These are phyloP conservation scores for Phialemoniopsis sp. DNA, from an alignment of 2,329 filamentous ascomycete genomes.

Conservation along the genomic window DNA sequence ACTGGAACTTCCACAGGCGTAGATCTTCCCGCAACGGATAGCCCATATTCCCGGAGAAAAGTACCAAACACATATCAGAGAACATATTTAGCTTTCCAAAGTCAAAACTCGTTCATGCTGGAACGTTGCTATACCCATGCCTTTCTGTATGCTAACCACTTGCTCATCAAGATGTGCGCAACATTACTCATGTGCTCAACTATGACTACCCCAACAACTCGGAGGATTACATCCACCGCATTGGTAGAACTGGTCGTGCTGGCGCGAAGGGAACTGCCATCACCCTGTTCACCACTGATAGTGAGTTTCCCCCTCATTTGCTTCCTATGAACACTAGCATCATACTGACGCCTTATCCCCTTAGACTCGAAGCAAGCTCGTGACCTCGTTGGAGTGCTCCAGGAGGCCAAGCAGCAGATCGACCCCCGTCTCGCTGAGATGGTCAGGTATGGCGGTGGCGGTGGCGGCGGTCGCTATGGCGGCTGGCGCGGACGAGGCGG, in stretches of 20 bases:
- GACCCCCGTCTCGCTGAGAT: conserved; percentile 95
- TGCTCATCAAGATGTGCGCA: conserved; percentile 88
- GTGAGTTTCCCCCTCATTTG: conserved; percentile 53
- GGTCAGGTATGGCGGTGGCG: conserved; percentile 85
- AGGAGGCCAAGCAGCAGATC: conserved; percentile 96
- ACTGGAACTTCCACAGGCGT: conserved; percentile 50
- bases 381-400: conserved; percentile 88
- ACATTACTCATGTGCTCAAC: conserved; percentile 99
- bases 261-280: conserved; percentile 94
- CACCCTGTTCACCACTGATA: conserved; percentile 98
- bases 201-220: conserved; percentile 99
- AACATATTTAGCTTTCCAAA: conserved; percentile 42
- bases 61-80: conserved; percentile 39
- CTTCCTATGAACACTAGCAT: no score
- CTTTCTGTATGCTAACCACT: conserved; percentile 72
- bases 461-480: conserved; percentile 69
- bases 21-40: conserved; percentile 52
- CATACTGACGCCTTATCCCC: conserved; percentile 26
- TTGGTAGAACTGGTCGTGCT: conserved; percentile 92
- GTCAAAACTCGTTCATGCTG: conserved; percentile 42
- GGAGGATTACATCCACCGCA: conserved; percentile 97
- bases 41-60: conserved; percentile 56
- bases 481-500: conserved; percentile 62
- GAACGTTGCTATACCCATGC: conserved; percentile 56
- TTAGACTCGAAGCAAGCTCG: conserved; percentile 95